Base-by-base conservation (phyloP, 805 yeast species). In the Suhomyces sp. region DNA sequence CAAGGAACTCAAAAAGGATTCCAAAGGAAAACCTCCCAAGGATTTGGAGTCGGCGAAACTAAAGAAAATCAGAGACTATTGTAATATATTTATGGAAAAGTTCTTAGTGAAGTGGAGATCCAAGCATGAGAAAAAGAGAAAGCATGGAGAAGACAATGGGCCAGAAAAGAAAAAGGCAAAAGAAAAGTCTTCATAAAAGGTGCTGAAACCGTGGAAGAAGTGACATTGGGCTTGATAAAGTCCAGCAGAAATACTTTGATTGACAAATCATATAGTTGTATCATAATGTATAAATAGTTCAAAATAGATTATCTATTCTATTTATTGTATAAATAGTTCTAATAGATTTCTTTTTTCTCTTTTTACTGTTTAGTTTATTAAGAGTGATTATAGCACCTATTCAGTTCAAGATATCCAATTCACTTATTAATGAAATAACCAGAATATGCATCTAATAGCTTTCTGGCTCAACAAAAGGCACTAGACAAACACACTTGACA, bases 21-120 rank as follows among this genome's bases (percentile, higher is more conserved):
- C 72, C 10, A 66, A 67, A 48, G 60, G 65, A 8, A 39, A 59
- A 1, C 83, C 85, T 3, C 86, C 90, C 1, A 58, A 60, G 12
- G 85, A 84, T 52, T 73, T 89, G 40, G 80, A 80, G 20, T 75
- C 75, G n/a, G 86, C 82, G 20, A 89, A 89, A 67, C 73, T 81
- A 57, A 76, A 78, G 58, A 91, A 92, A 64, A 76, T 91, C 24
- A 86, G 86, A 65, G 75, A 65, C 25, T 93, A 87, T 63, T 76
- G 82, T 12, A 76, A 75, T 44, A 66, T 64, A 1, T 89, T 85
- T 61, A 86, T 89, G 93, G 84, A 78, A 8, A 87, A 85, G 65
- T 83, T 79, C 54, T 56, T 84, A 55, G 67, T 63, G 24, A 83
- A 81, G 61, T 76, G 73, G 55, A 66, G 77, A 44, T 69, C 68